These are phyloP conservation scores for Paraleonurus japonicus DNA, from an alignment of 257 asterid species.

Conservation along the genomic window DNA sequence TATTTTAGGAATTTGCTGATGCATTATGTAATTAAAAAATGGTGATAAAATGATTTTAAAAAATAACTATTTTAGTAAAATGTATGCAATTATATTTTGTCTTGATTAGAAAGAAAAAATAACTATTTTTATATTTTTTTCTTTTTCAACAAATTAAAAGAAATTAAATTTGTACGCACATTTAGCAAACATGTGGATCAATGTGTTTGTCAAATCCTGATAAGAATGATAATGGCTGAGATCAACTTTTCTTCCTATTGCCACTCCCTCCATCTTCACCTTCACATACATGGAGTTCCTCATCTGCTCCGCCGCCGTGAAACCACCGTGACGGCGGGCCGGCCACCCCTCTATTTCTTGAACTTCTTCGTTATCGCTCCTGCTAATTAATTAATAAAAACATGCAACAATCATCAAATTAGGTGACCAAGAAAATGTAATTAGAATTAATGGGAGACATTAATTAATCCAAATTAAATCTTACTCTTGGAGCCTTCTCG, in stretches of 20 bases:
- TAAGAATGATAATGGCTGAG: constrained; percentile 38
- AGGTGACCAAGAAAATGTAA: neutral
- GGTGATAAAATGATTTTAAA: no score
- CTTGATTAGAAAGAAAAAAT: neutral
- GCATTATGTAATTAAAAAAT: no score
- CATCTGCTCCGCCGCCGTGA: neutral
- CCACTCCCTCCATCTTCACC: constrained; percentile 65
- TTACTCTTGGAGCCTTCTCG: constrained; percentile 22
- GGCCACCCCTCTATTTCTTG: constrained; percentile 44
- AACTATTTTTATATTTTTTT: no score
- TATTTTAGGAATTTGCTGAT: no score
- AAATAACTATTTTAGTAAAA: no score
- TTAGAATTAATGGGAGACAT: no score
- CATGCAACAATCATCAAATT: neutral
- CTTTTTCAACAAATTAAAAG: neutral
- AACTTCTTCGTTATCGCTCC: constrained; percentile 19
- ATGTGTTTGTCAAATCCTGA: constrained; percentile 28
- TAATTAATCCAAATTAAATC: neutral
- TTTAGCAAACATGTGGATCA: constrained; percentile 51
- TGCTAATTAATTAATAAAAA: constrained; percentile 3
- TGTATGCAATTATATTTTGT: no score
- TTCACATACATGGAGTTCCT: constrained; percentile 36
- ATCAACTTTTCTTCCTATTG: constrained; percentile 51
- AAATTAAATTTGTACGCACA: constrained; percentile 20
- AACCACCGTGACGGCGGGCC: constrained; percentile 19